Base-by-base conservation (phyloP, 148 eudicot genomes). In the Rhododendron simsii region DNA sequence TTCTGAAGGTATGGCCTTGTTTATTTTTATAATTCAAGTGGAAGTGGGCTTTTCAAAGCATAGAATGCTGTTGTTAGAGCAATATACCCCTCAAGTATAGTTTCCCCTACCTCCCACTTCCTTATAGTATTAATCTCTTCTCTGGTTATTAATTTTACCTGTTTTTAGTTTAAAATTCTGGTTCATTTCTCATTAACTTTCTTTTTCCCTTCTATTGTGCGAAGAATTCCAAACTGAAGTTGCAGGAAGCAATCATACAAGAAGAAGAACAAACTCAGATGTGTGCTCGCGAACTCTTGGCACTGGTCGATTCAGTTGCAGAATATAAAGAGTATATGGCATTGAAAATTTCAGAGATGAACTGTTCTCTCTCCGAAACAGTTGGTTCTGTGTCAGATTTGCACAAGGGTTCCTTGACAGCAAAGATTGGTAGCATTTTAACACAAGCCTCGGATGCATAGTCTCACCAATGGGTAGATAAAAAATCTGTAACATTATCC, bases 211-310 rank as follows among this genome's bases (percentile, higher is more conserved):
- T 69, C 12, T 12, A 14, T 30, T 28, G 75, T 7, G 16, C 87
- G 88, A 84, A 96, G 99, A 85, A 88, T 44, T 90, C 98, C 80
- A 86, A 93, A 85, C 87, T 86, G 85, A 90, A 90, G 90, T 86
- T 93, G 85, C 89, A 91, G 77, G 96, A 93, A 91, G 87, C 88
- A 83, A 86, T 47, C 23, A 61, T 50, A 74, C 89, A 89, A 89
- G 90, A 88, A 18, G 94, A 97, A 86, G 88, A 91, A 87, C 93
- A 94, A 89, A 90, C 87, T 26, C 93, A 94, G 87, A 77, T 63
- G 71, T 95, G 94, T 84, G 95, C 96, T 33, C 91, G 84, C 63
- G 98, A 97, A 87, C 92, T 97, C 39, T 90, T 93, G 77, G 91
- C 90, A 20, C 35, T 94, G 89, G 88, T 95, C 8, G 97, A 97